phyloP scores from a whole-genome alignment of 768 basidiomycete species.

The Fibroporia radiculosa region DNA sequence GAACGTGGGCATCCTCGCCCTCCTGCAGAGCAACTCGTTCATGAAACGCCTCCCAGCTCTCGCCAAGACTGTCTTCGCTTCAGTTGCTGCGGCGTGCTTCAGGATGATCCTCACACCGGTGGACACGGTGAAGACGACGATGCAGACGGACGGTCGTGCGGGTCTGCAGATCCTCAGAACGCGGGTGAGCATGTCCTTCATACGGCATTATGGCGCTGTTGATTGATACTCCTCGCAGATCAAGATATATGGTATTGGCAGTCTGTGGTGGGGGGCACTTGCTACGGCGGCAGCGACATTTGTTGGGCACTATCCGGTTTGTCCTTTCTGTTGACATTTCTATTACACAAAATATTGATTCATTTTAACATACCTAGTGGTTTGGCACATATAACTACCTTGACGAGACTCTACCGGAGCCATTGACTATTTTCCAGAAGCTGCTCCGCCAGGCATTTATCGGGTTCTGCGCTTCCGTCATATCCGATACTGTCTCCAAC shows the following conservation, averaged over 20 bases:
- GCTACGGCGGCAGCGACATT: conserved; percentile 93
- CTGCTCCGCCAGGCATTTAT: conserved; percentile 82
- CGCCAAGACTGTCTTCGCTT: conserved; percentile 75
- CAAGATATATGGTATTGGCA: conserved; percentile 64
- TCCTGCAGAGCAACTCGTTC: conserved; percentile 70
- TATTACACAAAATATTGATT: background rate
- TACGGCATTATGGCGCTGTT: background rate
- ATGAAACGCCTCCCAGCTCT: conserved; percentile 53
- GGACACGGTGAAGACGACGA: conserved; percentile 91
- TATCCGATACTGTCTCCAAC: conserved; percentile 83
- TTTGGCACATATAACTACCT: conserved; percentile 84
- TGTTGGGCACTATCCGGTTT: conserved; percentile 82
- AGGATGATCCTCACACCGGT: conserved; percentile 89
- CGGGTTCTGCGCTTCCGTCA: conserved; percentile 80
- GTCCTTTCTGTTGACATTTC: conserved; percentile 14
- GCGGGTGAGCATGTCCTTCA: conserved; percentile 37
- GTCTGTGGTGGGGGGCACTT: conserved; percentile 85
- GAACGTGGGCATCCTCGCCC: conserved; percentile 84
- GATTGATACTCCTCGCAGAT: conserved; percentile 33
- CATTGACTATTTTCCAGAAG: conserved; percentile 44
- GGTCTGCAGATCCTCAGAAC: conserved; percentile 60
- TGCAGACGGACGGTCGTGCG: conserved; percentile 81
- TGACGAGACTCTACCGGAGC: conserved; percentile 48
- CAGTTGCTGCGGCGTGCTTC: conserved; percentile 73
- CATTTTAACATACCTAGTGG: conserved; percentile 39